Conservation (phyloP, 495 filamentous ascomycete species). For the Penicillium ucsense region DNA sequence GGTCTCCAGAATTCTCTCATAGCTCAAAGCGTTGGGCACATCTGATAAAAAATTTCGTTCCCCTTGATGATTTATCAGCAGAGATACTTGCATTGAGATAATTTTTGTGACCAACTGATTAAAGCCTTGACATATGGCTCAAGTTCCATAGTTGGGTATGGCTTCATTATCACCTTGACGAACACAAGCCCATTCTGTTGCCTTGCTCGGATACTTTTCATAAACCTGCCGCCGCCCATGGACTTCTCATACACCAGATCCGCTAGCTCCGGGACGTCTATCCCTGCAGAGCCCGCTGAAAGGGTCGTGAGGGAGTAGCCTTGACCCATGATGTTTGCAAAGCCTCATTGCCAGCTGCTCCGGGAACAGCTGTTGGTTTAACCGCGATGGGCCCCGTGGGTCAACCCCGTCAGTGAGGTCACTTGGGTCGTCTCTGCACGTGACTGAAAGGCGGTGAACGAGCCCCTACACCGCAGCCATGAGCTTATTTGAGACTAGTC, state of each 20-base stretch:
- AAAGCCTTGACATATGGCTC: slow-evolving; percentile 67
- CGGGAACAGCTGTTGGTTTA: not conserved
- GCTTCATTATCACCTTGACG: slow-evolving; percentile 91
- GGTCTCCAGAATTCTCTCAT: slow-evolving; percentile 85
- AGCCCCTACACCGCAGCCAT: not conserved
- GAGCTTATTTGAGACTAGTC: not conserved
- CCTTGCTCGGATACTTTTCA: slow-evolving; percentile 89
- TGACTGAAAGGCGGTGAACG: slow-evolving; percentile 18
- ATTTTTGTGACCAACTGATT: slow-evolving; percentile 44
- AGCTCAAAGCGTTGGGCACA: slow-evolving; percentile 84
- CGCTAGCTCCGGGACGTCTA: slow-evolving; percentile 85
- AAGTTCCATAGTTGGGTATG: slow-evolving; percentile 65
- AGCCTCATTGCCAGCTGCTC: slow-evolving; percentile 25
- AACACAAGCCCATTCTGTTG: slow-evolving; percentile 84
- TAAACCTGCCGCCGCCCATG: slow-evolving; percentile 87
- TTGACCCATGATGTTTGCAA: slow-evolving; percentile 70
- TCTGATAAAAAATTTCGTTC: slow-evolving; percentile 72
- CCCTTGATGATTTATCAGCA: slow-evolving; percentile 39
- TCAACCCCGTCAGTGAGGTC: slow-evolving; percentile 12
- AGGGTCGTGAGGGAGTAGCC: slow-evolving; percentile 87
- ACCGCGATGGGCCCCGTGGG: not conserved
- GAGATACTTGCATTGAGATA: not conserved
- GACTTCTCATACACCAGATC: slow-evolving; percentile 88
- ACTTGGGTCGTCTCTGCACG: slow-evolving; percentile 14
- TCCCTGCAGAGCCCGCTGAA: slow-evolving; percentile 80